phyloP scores from a whole-genome alignment of 306 rosid genomes.

The Pueraria montana region DNA sequence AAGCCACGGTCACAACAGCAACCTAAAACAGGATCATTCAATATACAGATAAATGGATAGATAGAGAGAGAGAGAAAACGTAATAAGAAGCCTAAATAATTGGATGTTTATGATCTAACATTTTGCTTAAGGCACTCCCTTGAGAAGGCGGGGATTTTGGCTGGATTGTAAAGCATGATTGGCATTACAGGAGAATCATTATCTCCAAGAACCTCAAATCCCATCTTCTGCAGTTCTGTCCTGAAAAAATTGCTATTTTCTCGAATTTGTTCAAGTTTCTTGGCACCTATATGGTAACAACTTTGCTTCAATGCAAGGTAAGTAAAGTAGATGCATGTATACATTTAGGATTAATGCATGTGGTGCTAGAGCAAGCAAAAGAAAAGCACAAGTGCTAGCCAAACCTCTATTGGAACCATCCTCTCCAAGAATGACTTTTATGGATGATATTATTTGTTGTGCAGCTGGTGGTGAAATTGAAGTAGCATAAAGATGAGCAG shows the following conservation, averaged over 20 bases:
- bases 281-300: constrained; percentile 65
- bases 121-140: constrained; percentile 87
- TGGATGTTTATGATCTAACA: constrained; percentile 43
- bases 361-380: background rate
- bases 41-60: background rate
- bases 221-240: constrained; percentile 90
- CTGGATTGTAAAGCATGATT: constrained; percentile 90
- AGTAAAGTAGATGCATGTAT: background rate
- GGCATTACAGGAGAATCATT: constrained; percentile 89
- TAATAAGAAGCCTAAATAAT: constrained; percentile 5
- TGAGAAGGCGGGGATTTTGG: constrained; percentile 92
- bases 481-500: constrained; percentile 92
- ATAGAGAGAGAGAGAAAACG: background rate
- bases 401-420: constrained; percentile 92
- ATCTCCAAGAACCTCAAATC: constrained; percentile 85
- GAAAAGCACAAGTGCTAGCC: constrained; percentile 25
- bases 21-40: constrained; percentile 56
- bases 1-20: constrained; percentile 89
- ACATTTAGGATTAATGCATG: constrained; percentile 7
- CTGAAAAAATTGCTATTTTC: constrained; percentile 92
- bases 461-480: constrained; percentile 96
- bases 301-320: constrained; percentile 18
- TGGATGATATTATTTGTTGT: constrained; percentile 73
- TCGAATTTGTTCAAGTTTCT: constrained; percentile 81
- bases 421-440: constrained; percentile 87